Percentiles rank a stretch among this genome's conserved stretches.
phyloP scores from a whole-genome alignment of 495 filamentous ascomycete species.

The Daldinia vernicosa region DNA sequence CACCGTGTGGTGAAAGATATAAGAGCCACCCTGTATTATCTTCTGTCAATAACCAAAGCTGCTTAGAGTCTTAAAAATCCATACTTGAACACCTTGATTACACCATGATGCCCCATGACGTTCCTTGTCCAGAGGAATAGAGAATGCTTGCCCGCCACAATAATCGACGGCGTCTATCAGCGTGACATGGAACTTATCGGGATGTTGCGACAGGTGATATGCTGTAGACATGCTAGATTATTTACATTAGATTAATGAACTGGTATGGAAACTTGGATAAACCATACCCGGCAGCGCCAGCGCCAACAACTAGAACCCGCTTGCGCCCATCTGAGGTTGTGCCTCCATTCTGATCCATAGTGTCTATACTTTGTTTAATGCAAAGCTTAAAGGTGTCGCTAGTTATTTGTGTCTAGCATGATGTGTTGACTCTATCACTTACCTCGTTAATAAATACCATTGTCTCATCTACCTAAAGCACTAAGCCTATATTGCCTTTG shows the following conservation, averaged over 20 bases:
- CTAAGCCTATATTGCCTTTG: background rate
- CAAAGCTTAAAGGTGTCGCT: background rate
- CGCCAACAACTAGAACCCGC: constrained; percentile 68
- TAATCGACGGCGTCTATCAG: constrained; percentile 73
- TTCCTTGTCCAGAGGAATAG: constrained; percentile 73
- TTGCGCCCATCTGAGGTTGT: constrained; percentile 47
- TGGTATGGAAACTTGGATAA: background rate
- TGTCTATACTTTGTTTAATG: background rate
- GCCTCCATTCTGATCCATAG: constrained; percentile 31
- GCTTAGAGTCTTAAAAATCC: background rate
- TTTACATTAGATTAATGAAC: constrained; percentile 6
- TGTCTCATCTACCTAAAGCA: background rate
- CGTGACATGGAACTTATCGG: constrained; percentile 76
- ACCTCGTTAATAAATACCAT: background rate
- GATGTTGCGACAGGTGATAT: constrained; percentile 75
- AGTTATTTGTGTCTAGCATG: background rate
- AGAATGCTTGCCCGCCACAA: constrained; percentile 84
- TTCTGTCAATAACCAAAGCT: background rate
- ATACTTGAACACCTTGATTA: constrained; percentile 76
- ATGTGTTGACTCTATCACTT: background rate
- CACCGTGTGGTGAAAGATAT: constrained; percentile 83
- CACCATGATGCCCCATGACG: constrained; percentile 77
- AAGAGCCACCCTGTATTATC: constrained; percentile 69
- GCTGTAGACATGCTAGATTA: constrained; percentile 70
- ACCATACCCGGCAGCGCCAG: constrained; percentile 66